Conservation (phyloP, 352 stramenopile species). For the Detonula confervacea region DNA sequence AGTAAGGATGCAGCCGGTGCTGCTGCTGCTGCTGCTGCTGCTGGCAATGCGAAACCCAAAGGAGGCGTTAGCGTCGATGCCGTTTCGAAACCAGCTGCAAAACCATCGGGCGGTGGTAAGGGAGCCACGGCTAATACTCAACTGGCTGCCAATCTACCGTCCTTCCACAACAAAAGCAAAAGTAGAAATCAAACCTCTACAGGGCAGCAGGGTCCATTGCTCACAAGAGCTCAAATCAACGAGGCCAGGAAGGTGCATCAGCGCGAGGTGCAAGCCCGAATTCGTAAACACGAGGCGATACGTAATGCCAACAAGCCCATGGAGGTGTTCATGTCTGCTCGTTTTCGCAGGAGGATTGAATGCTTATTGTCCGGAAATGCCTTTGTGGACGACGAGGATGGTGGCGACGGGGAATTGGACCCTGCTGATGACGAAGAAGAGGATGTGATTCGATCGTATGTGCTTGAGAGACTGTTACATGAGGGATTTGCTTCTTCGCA, state of each 20-base stretch:
- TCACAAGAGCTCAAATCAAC: constrained; percentile 56
- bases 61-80: not conserved
- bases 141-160: constrained; percentile 37
- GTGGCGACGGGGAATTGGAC: constrained; percentile 7
- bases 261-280: constrained; percentile 85
- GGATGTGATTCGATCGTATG: constrained; percentile 61
- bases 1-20: not conserved
- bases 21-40: constrained; percentile 2
- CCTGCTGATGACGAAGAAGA: constrained; percentile 47
- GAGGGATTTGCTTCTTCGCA: constrained; percentile 79
- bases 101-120: not conserved
- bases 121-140: constrained; percentile 45
- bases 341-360: constrained; percentile 90
- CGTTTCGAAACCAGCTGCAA: too few species aligned
- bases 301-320: constrained; percentile 90
- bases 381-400: constrained; percentile 48
- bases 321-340: constrained; percentile 90
- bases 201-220: not conserved
- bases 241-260: constrained; percentile 52
- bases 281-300: constrained; percentile 90
- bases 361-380: constrained; percentile 72
- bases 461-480: constrained; percentile 65
- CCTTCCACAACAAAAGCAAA: constrained; percentile 17
- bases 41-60: constrained; percentile 6
- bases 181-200: constrained; percentile 13